Evolutionary conservation across 2,329 filamentous ascomycete genomes (phyloP).

Genomic region (Pseudodiploospora longispora): DNA sequence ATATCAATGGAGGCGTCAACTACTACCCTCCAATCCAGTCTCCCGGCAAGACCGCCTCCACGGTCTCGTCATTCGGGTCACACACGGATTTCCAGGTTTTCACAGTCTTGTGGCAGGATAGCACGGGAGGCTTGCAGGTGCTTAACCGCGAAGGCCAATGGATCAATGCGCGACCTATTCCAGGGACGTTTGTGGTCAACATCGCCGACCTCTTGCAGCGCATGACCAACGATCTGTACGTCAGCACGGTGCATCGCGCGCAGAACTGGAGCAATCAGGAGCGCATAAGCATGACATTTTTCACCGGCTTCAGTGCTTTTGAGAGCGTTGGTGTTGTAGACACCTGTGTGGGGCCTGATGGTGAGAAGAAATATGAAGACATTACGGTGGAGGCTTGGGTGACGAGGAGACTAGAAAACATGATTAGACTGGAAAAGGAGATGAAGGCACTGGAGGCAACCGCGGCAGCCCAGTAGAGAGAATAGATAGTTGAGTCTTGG

Average conservation of each 20-base stretch:
- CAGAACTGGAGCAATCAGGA: conserved; percentile 32
- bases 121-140: conserved; percentile 35
- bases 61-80: conserved; percentile 34
- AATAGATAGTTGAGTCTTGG: too few relatives aligned
- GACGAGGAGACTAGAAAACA: conserved; percentile 22
- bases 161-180: conserved; percentile 32
- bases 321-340: conserved; percentile 33
- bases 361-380: conserved; percentile 29
- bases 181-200: conserved; percentile 40
- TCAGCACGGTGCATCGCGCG: conserved; percentile 41
- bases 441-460: background rate
- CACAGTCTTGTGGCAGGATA: conserved; percentile 38
- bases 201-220: conserved; percentile 43
- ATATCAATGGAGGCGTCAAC: conserved; percentile 32
- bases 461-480: too few relatives aligned
- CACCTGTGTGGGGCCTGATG: conserved; percentile 25
- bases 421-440: conserved; percentile 15
- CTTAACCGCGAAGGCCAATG: conserved; percentile 30
- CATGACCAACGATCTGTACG: conserved; percentile 41
- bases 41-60: background rate
- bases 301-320: conserved; percentile 35
- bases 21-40: conserved; percentile 25
- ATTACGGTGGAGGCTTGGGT: conserved; percentile 33
- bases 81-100: conserved; percentile 48
- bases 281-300: conserved; percentile 38